Evolutionary conservation across 148 eudicot genomes (phyloP), one percentile per base, ranked within the genome.

Genomic region (Camellia sinensis): DNA sequence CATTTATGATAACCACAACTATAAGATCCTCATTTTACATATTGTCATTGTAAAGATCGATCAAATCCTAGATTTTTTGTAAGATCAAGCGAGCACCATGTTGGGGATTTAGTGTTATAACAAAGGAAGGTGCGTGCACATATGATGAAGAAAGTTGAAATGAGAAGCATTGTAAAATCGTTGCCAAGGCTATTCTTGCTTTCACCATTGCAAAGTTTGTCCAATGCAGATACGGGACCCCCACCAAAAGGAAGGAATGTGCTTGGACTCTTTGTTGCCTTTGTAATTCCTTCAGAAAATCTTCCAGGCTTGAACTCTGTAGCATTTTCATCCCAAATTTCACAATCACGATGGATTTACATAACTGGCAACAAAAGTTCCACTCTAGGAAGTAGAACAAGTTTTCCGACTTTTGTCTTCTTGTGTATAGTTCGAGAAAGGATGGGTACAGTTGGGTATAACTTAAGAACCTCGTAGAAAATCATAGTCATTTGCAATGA

Each of bases 281-380:
- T 84, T 0, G 82, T 19, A 53, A 88, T 75, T 6, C 95, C 95
- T 65, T 83, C 85, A 1, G 89, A 83, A 71, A 91, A 91, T 17
- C 93, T 83, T 52, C 86, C 86, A 8, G 95, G 95, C 6, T 87
- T 88, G 80, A 91, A 90, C 67, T 90, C 93, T 0, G 37, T 60
- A 3, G 82, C 91, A 60, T 91, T 88, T 9, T 89, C 87, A 0
- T 92, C 94, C 94, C 94, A 91, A 17, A 87, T 48, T 72, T 81
- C 76, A 0, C 80, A 85, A 40, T 89, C 90, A 0, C 72, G 82
- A 14, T 89, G 92, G 14, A 76, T 79, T 5, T 40, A 6, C 2
- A 85, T 37, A 46, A 84, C 68, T 6, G 86, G 83, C 53, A 89
- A 17, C 17, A 53, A n/a, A 18, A 89, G 18, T 63, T 48, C 54